Conservation (phyloP, 2,329 filamentous ascomycete species). For the Clonostachys byssicola region DNA sequence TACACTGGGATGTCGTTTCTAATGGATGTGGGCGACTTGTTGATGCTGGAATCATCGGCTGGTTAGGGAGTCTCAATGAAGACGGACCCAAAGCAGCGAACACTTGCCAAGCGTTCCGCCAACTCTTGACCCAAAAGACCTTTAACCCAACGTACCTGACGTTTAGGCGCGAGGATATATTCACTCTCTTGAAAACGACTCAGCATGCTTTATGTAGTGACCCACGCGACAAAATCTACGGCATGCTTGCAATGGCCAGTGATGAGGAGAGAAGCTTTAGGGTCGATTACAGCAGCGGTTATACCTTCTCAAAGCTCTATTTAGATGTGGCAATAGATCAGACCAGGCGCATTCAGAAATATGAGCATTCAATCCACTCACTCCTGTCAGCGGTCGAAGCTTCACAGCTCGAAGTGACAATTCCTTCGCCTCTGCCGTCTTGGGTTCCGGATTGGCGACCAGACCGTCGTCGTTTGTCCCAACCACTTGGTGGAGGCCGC, state of each 20-base stretch:
- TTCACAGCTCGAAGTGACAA: no score
- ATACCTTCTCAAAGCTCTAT: neutral
- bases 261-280: neutral
- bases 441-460: neutral
- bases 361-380: neutral
- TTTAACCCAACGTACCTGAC: no score
- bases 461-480: neutral
- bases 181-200: neutral
- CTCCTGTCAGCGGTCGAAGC: neutral
- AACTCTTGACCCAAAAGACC: no score
- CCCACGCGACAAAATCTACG: constrained; percentile 1
- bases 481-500: no score
- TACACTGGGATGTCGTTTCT: neutral
- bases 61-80: no score
- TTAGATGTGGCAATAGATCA: neutral
- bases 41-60: no score
- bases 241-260: neutral
- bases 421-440: neutral
- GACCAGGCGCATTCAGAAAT: neutral
- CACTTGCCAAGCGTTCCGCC: no score
- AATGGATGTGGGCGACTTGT: no score
- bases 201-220: neutral
- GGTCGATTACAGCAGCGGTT: neutral
- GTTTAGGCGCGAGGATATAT: neutral
- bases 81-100: no score